These are phyloP conservation scores for Aspergillus steynii DNA, from an alignment of 495 filamentous ascomycete genomes.

Conservation along the genomic window DNA sequence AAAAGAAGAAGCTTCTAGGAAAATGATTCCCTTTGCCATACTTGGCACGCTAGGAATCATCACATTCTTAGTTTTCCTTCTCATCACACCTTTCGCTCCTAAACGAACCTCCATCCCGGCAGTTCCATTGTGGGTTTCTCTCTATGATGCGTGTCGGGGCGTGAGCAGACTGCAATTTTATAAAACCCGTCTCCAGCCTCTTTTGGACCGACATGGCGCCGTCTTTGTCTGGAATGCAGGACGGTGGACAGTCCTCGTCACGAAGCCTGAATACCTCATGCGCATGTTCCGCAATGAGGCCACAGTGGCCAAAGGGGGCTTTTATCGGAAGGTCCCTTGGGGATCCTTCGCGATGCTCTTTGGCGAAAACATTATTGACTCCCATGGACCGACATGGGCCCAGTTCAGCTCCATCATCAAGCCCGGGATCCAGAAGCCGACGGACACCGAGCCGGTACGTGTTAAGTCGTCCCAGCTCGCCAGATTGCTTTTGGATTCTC, in stretches of 20 bases:
- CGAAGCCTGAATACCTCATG: slow-evolving; percentile 35
- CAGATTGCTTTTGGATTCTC: slow-evolving; percentile 5
- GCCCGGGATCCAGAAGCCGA: slow-evolving; percentile 33
- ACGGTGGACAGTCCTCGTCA: slow-evolving; percentile 41
- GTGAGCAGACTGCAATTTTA: background rate
- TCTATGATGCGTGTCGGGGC: background rate
- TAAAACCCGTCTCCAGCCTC: slow-evolving; percentile 2
- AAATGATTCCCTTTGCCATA: no score
- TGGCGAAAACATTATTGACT: slow-evolving; percentile 41
- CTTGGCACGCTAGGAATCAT: no score
- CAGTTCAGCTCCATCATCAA: slow-evolving; percentile 39
- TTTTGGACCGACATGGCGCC: slow-evolving; percentile 37
- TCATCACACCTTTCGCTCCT: no score
- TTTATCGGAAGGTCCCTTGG: slow-evolving; percentile 49
- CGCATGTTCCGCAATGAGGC: slow-evolving; percentile 51
- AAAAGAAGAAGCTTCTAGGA: no score
- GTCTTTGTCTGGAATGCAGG: slow-evolving; percentile 47
- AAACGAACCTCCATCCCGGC: no score
- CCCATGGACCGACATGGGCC: slow-evolving; percentile 35
- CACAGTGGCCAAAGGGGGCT: slow-evolving; percentile 44
- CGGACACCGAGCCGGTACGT: background rate
- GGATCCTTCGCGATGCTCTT: slow-evolving; percentile 40
- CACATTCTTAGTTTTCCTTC: no score
- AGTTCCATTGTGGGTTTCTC: no score
- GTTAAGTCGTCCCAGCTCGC: slow-evolving; percentile 4